phyloP scores from a whole-genome alignment of 1,284 basidiomycete genomes.

The Heterobasidion irregulare region DNA sequence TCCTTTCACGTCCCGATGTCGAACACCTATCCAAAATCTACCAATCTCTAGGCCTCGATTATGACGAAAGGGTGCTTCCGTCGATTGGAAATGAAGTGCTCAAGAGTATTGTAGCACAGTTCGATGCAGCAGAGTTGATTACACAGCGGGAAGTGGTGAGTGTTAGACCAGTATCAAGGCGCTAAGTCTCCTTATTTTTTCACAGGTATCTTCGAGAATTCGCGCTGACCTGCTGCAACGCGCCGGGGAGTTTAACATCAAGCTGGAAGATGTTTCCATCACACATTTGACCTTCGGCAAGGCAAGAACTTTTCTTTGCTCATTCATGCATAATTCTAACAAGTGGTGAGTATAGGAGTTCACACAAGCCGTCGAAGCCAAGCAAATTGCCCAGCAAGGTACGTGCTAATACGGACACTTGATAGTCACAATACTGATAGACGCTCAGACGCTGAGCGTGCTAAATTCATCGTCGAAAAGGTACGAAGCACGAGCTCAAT shows the following conservation, averaged over 20 bases:
- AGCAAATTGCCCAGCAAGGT: constrained; percentile 96
- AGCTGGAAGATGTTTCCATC: constrained; percentile 96
- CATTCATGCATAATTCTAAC: background rate
- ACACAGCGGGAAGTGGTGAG: constrained; percentile 79
- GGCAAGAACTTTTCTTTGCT: constrained; percentile 25
- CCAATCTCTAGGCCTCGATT: constrained; percentile 90
- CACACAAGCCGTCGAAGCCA: constrained; percentile 95
- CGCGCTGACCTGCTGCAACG: constrained; percentile 88
- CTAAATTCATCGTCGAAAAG: constrained; percentile 98
- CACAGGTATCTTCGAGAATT: constrained; percentile 86
- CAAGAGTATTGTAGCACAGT: constrained; percentile 97
- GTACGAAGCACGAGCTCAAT: constrained; percentile 27
- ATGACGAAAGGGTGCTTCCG: constrained; percentile 92
- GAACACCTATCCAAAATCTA: constrained; percentile 90
- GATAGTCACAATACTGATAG: too few species aligned
- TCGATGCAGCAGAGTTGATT: constrained; percentile 96
- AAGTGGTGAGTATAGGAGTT: constrained; percentile 49
- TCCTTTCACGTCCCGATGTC: constrained; percentile 90
- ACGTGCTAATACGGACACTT: constrained; percentile 2
- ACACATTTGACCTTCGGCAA: constrained; percentile 81
- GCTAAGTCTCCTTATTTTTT: background rate
- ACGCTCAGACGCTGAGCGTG: constrained; percentile 83
- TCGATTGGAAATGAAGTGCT: constrained; percentile 97
- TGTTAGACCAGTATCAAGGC: constrained; percentile 10
- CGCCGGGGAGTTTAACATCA: constrained; percentile 94